Evolutionary conservation across 345 rosid genomes (phyloP), one percentile per base, ranked within the genome.

Genomic region (Salix udensis): DNA sequence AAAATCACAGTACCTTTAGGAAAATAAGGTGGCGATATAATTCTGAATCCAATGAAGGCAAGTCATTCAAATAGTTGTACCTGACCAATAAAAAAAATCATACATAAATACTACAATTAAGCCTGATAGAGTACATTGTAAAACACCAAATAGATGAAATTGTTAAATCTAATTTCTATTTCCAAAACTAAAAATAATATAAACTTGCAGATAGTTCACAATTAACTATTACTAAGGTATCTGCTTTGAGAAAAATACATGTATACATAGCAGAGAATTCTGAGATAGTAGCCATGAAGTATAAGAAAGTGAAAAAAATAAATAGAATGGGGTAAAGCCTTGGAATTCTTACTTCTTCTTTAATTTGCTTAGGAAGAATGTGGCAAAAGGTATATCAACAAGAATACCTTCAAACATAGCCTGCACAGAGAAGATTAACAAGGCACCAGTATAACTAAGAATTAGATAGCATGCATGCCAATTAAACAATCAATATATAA

Each of bases 351-450:
- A 96, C 99, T 94, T 96, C 66, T 86, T 97, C 77, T 93, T 96
- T 80, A 96, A 81, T 86, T 96, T 96, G 95, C 98, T 96, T 91
- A 96, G 88, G 88, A 96, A 96, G 91, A 96, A 96, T 66, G 98
- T 92, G 67, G 99, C 97, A 77, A 96, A 96, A 74, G 99, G 99
- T 77, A 96, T 91, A 79, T 96, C 99, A 83, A 96, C 98, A 55
- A 96, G 92, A 87, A 96, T 93, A 74, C 99, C 97, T 89, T 96
- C 99, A 87, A 91, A 96, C 97, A 96, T 92, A 62, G 98, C 98
- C 99, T 96, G 87, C 86, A 87, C 65, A 80, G 39, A 74, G 42
- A 76, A 83, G 74, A 30, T 72, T 11, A 73, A 77, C 19, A 64
- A 14, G 48, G n/a, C 18, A 46, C 61, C n/a, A 67, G 53, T 46